These are phyloP conservation scores for Microdochium trichocladiopsis DNA, from an alignment of 2,329 filamentous ascomycete genomes.

Conservation along the genomic window DNA sequence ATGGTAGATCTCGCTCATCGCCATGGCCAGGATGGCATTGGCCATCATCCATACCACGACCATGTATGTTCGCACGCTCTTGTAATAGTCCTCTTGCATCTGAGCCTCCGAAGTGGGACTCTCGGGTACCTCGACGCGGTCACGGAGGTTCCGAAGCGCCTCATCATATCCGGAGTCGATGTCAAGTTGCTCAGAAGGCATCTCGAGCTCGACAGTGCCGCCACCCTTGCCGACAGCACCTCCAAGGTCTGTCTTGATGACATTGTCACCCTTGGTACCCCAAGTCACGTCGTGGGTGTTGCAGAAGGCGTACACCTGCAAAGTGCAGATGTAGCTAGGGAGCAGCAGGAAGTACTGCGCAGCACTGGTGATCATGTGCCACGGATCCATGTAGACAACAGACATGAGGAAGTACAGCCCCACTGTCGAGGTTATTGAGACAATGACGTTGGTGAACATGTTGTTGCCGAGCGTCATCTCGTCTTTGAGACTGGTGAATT, in stretches of 20 bases:
- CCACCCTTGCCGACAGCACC: conserved; percentile 67
- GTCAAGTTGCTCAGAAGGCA: conserved; percentile 95
- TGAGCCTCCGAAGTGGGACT: conserved; percentile 63
- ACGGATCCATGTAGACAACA: conserved; percentile 93
- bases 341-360: conserved; percentile 89
- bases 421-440: conserved; percentile 81
- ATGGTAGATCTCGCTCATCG: conserved; percentile 79
- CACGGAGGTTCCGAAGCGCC: conserved; percentile 89
- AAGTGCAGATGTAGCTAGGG: conserved; percentile 89
- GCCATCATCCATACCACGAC: conserved; percentile 89
- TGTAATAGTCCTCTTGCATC: conserved; percentile 97
- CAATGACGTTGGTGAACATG: conserved; percentile 89
- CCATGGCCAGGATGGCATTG: conserved; percentile 91
- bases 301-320: conserved; percentile 98
- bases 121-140: conserved; percentile 74
- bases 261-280: conserved; percentile 98
- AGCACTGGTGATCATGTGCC: conserved; percentile 96
- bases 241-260: conserved; percentile 86
- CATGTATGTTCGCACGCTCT: conserved; percentile 95
- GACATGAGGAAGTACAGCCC: conserved; percentile 96
- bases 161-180: conserved; percentile 98
- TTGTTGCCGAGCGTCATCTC: conserved; percentile 67
- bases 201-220: conserved; percentile 83
- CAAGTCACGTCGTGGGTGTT: conserved; percentile 98
- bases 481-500: conserved; percentile 51